Percentiles rank a stretch among this genome's conserved stretches.
Conservation (phyloP, 2,329 filamentous ascomycete species). For the Verticillium dahliae region DNA sequence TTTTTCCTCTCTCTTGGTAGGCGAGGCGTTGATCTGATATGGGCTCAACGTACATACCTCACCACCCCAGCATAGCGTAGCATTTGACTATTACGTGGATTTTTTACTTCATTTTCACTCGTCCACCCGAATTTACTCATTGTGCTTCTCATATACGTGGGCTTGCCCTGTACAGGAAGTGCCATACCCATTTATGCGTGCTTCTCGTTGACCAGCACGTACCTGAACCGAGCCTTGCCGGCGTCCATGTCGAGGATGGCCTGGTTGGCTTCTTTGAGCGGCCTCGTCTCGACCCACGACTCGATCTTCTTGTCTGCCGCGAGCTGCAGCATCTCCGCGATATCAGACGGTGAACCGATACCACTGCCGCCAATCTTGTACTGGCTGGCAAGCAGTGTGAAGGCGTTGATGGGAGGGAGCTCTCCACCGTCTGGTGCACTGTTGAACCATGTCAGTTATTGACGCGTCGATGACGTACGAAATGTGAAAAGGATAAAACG, state of each 20-base stretch:
- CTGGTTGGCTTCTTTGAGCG: constrained; percentile 46
- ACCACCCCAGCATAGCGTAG: background rate
- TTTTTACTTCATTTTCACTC: background rate
- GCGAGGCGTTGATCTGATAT: background rate
- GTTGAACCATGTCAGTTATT: background rate
- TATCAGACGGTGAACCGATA: constrained; percentile 37
- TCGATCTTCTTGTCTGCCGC: constrained; percentile 45
- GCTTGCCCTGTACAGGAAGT: no score
- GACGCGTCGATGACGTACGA: background rate
- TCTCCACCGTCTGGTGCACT: constrained; percentile 32
- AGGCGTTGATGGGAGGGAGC: constrained; percentile 15
- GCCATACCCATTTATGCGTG: background rate
- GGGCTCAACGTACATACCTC: background rate
- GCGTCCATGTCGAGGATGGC: constrained; percentile 45
- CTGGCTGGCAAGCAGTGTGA: constrained; percentile 35
- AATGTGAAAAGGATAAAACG: background rate
- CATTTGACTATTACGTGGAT: background rate
- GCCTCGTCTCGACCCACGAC: constrained; percentile 45
- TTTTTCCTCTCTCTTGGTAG: background rate
- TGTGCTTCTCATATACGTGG: no score
- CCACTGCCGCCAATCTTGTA: constrained; percentile 34
- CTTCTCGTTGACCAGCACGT: constrained; percentile 32
- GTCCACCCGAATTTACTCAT: background rate
- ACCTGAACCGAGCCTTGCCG: constrained; percentile 39
- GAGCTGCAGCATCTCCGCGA: constrained; percentile 49